Conservation (phyloP, 306 rosid species). For the Dalbergia cultrata region DNA sequence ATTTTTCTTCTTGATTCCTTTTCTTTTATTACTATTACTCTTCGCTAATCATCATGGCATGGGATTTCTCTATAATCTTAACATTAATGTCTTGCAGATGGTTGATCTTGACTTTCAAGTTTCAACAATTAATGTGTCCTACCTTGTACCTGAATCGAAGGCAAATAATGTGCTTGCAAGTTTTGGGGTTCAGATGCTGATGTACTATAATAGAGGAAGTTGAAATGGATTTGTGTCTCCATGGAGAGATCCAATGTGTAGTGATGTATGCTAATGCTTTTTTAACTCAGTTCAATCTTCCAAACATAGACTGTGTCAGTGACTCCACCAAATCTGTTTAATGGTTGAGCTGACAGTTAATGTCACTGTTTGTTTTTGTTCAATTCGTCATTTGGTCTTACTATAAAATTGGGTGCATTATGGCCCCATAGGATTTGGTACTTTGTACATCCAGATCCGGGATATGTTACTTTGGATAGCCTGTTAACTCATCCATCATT, state of each 20-base stretch:
- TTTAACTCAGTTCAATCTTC: slow-evolving; percentile 40
- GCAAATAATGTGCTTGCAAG: slow-evolving; percentile 56
- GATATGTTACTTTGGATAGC: not conserved
- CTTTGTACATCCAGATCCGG: slow-evolving; percentile 34
- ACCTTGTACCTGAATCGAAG: slow-evolving; percentile 49
- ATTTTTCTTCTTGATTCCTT: not conserved
- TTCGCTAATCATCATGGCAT: not conserved
- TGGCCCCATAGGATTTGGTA: slow-evolving; percentile 49
- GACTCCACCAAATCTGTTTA: slow-evolving; percentile 43
- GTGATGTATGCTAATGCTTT: slow-evolving; percentile 41
- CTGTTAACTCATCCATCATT: too few species aligned
- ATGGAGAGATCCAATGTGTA: slow-evolving; percentile 57
- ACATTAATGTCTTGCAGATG: slow-evolving; percentile 60
- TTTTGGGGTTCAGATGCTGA: slow-evolving; percentile 48
- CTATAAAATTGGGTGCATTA: slow-evolving; percentile 49
- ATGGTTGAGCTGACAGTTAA: slow-evolving; percentile 37
- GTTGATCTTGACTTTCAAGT: slow-evolving; percentile 45
- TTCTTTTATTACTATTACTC: not conserved
- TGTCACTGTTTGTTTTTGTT: slow-evolving; percentile 13
- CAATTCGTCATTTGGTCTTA: slow-evolving; percentile 14
- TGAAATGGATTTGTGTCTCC: slow-evolving; percentile 49
- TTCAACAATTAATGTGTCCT: slow-evolving; percentile 23
- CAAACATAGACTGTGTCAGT: slow-evolving; percentile 36
- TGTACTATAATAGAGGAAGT: slow-evolving; percentile 31
- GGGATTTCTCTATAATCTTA: slow-evolving; percentile 25